Conservation (phyloP, 139 green algal species). For the Chlorella sp. region DNA sequence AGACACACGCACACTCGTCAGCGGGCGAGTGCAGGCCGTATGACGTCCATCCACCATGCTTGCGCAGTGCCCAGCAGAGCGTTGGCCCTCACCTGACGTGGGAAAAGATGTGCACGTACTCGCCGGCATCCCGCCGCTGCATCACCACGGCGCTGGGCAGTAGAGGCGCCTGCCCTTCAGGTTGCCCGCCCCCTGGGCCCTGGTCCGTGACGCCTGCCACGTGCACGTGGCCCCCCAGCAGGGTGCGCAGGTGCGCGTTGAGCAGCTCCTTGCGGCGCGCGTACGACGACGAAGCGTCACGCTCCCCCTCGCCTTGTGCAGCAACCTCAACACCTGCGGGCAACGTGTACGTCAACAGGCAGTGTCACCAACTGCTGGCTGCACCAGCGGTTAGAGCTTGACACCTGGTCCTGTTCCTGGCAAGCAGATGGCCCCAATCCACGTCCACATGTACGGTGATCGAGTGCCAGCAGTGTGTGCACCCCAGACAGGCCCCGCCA, state of each 20-base stretch:
- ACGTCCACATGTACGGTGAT: not conserved
- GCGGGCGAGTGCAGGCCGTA: not conserved
- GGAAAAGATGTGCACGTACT: slow-evolving; percentile 56
- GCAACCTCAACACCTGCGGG: no score
- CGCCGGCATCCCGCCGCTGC: slow-evolving; percentile 31
- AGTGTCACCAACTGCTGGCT: not conserved
- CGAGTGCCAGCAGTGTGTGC: no score
- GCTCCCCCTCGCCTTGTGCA: not conserved
- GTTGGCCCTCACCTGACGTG: slow-evolving; percentile 35
- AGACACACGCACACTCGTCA: not conserved
- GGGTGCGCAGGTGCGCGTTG: not conserved
- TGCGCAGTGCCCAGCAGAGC: not conserved
- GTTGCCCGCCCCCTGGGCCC: not conserved
- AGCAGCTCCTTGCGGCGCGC: not conserved
- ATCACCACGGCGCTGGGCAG: slow-evolving; percentile 9
- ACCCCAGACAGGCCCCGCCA: not conserved
- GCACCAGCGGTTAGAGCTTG: not conserved
- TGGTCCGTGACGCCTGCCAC: not conserved
- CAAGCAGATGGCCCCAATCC: not conserved
- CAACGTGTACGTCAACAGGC: no score
- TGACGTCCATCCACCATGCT: not conserved
- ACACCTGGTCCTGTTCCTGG: not conserved
- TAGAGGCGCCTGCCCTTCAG: not conserved
- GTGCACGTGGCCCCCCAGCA: not conserved
- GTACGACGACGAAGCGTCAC: not conserved